Evolutionary conservation across 108 stramenopile species (phyloP), one percentile per base, ranked within the genome.

Genomic region (Pseudonitzschia delicatissima): DNA sequence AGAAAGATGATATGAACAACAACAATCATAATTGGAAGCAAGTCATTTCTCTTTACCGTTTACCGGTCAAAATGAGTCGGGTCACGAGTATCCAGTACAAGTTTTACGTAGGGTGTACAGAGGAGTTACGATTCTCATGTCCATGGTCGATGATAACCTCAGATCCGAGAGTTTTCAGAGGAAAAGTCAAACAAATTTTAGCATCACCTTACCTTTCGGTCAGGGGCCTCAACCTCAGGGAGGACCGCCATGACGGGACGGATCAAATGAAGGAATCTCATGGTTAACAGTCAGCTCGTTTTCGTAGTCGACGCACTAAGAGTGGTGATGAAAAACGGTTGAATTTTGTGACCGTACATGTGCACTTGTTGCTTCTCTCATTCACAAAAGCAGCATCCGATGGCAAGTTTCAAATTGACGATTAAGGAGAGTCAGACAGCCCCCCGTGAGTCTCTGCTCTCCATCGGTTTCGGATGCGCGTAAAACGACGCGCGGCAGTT

Each of bases 241-340:
- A 98, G 87, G 76, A 98, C 85, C 86, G 89, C 93, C 95, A 98
- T 96, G 48, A 98, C 97, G 49, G 97, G 97, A 40, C 96, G 94
- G 70, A 98, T 96, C 67, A 98, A 82, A 69, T 98, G 97, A 65
- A 98, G 84, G 81, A 98, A 98, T 69, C 97, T 88, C 97, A 98
- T 98, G 66, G 71, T 86, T 69, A 57, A 18, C 31, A 28, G 31
- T 51, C 50, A 55, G 11, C 32, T 9, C 29, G 18, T 17, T 33
- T 21, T 61, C 2, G 33, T 57, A 15, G 53, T 39, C 18, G 17
- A 32, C 9, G 52, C 29, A 26, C 53, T n/a, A 26, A 3, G 35
- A n/a, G 4, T 42, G 40, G 61, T 55, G 53, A 12, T 32, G 3
- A 8, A 5, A 48, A 69, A 4, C 0, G 20, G 20, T 12, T 0